These are phyloP conservation scores for Plasmodium fragile DNA, from an alignment of 169 alveolate species.

Conservation along the genomic window DNA sequence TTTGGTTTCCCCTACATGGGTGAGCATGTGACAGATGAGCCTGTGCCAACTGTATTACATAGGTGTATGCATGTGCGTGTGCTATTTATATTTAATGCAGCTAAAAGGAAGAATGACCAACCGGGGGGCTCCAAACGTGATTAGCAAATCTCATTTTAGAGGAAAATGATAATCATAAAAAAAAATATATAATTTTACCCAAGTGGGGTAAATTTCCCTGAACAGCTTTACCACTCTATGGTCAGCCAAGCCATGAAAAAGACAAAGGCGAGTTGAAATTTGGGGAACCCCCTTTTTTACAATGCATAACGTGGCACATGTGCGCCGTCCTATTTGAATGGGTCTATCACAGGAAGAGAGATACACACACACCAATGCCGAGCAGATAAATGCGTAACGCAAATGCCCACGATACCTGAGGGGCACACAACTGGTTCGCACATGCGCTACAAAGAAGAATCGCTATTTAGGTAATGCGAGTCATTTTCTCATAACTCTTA, in stretches of 20 bases:
- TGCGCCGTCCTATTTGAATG: not conserved
- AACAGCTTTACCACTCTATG: not conserved
- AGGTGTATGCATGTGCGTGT: not conserved
- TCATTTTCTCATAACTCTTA: no score
- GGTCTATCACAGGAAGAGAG: not conserved
- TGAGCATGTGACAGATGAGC: not conserved
- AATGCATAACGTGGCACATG: not conserved
- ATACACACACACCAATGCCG: no score
- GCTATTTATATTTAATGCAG: not conserved
- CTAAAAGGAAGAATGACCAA: not conserved
- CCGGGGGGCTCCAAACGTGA: not conserved
- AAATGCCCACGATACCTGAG: not conserved
- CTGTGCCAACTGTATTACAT: not conserved
- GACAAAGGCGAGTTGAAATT: not conserved
- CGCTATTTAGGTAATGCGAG: not conserved
- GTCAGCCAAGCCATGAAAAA: not conserved
- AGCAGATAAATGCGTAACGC: not conserved
- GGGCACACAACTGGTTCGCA: not conserved
- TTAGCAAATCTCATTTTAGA: not conserved
- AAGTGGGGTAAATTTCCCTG: not conserved
- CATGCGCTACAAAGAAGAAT: not conserved
- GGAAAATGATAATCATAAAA: not conserved
- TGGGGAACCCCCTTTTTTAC: not conserved
- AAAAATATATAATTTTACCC: not conserved
- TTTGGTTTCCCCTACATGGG: not conserved